Evolutionary conservation across 345 rosid species (phyloP), one percentile per base, ranked within the genome.

Genomic region (Garcia nutans): DNA sequence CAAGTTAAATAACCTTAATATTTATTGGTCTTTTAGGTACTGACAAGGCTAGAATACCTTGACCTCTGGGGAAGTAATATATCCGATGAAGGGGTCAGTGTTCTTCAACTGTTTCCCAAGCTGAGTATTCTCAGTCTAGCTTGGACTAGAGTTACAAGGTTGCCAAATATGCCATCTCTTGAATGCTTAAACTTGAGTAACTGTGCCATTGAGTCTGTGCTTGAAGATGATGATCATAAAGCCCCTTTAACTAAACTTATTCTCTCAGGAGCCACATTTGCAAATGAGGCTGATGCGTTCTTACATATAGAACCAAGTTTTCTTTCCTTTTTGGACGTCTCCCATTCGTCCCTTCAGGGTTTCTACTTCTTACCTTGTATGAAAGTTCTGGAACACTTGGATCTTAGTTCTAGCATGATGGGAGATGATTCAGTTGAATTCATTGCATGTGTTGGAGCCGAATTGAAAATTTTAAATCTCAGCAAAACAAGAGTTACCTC

Each of bases 41-140:
- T 93, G 85, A 83, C 77, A 62, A 90, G 89, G 84, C 92, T 93
- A n/a, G 87, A 90, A 76, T 81, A 90, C 80, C 93, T 96, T 75
- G 97, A 96, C 77, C 89, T 96, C 20, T 93, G 98, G 96, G 98
- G 97, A 37, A 96, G 97, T 81, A 82, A 85, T 74, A 76, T 93
- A 81, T 75, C 99, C 24, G 84, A 91, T 71, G 68, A 80, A 61
- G 97, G 97, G n/a, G 92, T 80, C 70, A 24, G 74, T 41, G 37
- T 75, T 80, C 90, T 95, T 74, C 79, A 57, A 70, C 74, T 65
- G 45, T 91, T 95, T 65, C 84, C 89, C 68, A 85, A 85, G 77
- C 78, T 95, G 85, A 87, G 82, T 79, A 88, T 85, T 86, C 92
- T 95, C 68, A 87, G 81, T 87, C 86, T 93, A 75, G 97, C 91